phyloP scores from a whole-genome alignment of 1,139 yeast genomes.

The Pichia kudriavzevii region DNA sequence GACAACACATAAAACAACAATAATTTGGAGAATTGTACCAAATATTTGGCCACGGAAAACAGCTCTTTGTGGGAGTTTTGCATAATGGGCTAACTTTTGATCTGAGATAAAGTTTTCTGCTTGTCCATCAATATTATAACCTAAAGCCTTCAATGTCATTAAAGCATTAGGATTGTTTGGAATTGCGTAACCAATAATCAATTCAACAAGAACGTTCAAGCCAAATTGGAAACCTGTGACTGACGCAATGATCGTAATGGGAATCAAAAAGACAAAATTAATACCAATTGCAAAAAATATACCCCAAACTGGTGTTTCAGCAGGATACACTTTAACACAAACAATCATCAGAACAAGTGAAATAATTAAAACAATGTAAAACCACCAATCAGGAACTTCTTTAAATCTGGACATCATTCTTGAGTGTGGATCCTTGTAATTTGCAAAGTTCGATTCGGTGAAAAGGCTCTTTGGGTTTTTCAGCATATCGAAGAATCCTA shows the following conservation, averaged over 20 bases:
- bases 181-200: conserved; percentile 52
- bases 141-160: conserved; percentile 53
- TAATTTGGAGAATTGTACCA: conserved; percentile 24
- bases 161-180: conserved; percentile 58
- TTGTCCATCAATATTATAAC: conserved; percentile 50
- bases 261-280: conserved; percentile 44
- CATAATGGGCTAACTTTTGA: conserved; percentile 56
- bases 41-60: conserved; percentile 48
- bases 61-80: conserved; percentile 53
- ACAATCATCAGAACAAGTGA: conserved; percentile 35
- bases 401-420: conserved; percentile 52
- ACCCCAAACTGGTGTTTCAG: conserved; percentile 49
- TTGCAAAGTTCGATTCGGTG: no score
- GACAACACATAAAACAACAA: conserved; percentile 33
- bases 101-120: conserved; percentile 49
- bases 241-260: conserved; percentile 47
- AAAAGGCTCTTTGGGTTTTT: no score
- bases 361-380: conserved; percentile 30
- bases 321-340: conserved; percentile 39
- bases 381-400: conserved; percentile 68
- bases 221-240: conserved; percentile 49
- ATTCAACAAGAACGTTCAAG: conserved; percentile 51
- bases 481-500: not conserved
- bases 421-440: conserved; percentile 53
- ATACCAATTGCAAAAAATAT: conserved; percentile 45